Evolutionary conservation across 2,329 filamentous ascomycete species (phyloP).

Genomic region (Clonostachys solani): DNA sequence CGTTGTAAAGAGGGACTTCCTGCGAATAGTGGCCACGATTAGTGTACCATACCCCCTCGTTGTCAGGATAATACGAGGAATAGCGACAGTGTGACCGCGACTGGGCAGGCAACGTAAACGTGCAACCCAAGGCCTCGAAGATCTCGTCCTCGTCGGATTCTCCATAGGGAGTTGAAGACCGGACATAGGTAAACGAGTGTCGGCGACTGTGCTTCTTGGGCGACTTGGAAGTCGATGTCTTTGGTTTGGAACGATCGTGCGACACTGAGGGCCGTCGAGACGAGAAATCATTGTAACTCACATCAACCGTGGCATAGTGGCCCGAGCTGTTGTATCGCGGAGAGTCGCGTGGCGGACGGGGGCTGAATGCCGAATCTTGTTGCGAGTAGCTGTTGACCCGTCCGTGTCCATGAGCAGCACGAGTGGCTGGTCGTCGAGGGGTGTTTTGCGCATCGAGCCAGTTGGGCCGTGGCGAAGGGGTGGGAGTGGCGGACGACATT

Average conservation of each 20-base stretch:
- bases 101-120: conserved; percentile 47
- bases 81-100: conserved; percentile 24
- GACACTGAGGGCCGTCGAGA: conserved; percentile 31
- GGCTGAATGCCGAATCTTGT: conserved; percentile 28
- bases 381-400: conserved; percentile 32
- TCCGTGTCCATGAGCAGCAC: conserved; percentile 29
- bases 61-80: conserved; percentile 27
- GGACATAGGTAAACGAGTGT: conserved; percentile 54
- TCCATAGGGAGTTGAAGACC: conserved; percentile 53
- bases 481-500: conserved; percentile 50
- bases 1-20: conserved; percentile 29
- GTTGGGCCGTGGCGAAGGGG: conserved; percentile 50
- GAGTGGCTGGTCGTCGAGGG: conserved; percentile 49
- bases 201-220: conserved; percentile 44
- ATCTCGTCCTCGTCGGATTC: conserved; percentile 63
- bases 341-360: conserved; percentile 46
- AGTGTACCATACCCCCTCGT: conserved; percentile 52
- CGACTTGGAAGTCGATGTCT: too few species aligned
- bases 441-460: conserved; percentile 29
- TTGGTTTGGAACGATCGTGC: conserved; percentile 13
- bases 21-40: conserved; percentile 54
- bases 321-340: conserved; percentile 59
- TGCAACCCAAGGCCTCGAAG: conserved; percentile 48
- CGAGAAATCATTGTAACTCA: conserved; percentile 54
- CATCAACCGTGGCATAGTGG: conserved; percentile 62